These are phyloP conservation scores for Plenodomus biglobosus DNA, from an alignment of 2,329 filamentous ascomycete species.

Conservation along the genomic window DNA sequence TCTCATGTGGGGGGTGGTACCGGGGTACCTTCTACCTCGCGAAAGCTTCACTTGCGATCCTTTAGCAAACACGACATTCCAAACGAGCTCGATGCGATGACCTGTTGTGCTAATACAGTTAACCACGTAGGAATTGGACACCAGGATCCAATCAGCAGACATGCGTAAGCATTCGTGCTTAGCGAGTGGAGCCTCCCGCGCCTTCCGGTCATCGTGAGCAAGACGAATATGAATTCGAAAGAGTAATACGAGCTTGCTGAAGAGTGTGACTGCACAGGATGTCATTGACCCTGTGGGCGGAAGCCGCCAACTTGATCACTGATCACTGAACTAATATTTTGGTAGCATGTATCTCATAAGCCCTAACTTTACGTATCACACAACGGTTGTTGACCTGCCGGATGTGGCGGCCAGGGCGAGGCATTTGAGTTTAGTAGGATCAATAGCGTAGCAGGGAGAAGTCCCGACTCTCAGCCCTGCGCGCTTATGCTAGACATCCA, in stretches of 20 bases:
- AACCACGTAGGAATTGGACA: not conserved
- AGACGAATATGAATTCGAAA: not conserved
- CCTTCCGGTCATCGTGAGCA: slow-evolving; percentile 17
- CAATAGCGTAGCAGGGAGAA: slow-evolving; percentile 23
- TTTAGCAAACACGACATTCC: not conserved
- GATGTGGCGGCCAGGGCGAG: not conserved
- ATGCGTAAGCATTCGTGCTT: slow-evolving; percentile 20
- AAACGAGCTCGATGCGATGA: not conserved
- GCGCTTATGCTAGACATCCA: slow-evolving; percentile 21
- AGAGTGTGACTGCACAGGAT: not conserved
- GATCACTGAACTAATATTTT: not conserved
- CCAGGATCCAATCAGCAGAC: not conserved
- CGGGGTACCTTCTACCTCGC: not conserved
- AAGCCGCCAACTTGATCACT: not conserved
- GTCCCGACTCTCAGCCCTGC: slow-evolving; percentile 29
- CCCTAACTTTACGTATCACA: not conserved
- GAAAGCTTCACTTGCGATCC: not conserved
- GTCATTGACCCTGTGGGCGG: not conserved
- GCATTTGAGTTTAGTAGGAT: slow-evolving; percentile 12
- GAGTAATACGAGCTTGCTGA: not conserved
- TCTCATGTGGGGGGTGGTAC: too few species aligned
- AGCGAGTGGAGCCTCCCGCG: slow-evolving; percentile 24
- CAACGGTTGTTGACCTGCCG: not conserved
- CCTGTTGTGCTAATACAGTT: not conserved
- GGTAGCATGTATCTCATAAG: not conserved